Base-by-base conservation (phyloP, 1,284 basidiomycete genomes). In the Meripilus lineatus region DNA sequence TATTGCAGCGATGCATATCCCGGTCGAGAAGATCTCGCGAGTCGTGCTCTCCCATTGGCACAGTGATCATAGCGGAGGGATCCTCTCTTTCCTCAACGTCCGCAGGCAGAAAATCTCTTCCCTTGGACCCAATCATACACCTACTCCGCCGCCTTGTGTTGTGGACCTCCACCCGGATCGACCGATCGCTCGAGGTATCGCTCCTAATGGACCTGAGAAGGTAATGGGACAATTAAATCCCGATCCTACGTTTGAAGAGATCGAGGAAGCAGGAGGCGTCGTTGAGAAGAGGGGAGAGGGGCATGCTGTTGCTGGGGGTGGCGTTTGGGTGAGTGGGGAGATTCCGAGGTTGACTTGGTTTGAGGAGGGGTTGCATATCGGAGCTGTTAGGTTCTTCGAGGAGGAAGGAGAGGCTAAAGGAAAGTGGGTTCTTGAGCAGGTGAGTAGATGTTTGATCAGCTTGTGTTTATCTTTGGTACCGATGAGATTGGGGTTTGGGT, bases 31-130 rank as follows among this genome's bases (percentile, higher is more conserved):
- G 33, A 71, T 92, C 48, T 75, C 79, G 32, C 74, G 79, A 22
- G 68, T 90, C 32, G 67, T 89, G 17, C 73, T 82, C 11, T 89
- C 85, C 1, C 89, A 92, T 59, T 92, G 89, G 88, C 89, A 91
- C 59, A 70, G 75, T 38, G 89, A 92, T 57, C 88, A 92, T 64
- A 87, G 85, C 13, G 87, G 84, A 42, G 81, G 85, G 5, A 64
- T 87, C 33, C 72, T 77, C 48, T 78, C 77, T 32, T 83, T 81
- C 53, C 68, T 87, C 4, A 62, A 68, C 32, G 59, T 73, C 46
- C 71, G 77, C 42, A 35, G 39, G 38, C 42, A 14, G 3, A 33
- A 30, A n/a, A 35, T 20, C 15, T 30, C 28, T 10, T 10, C 28
- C 8, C 8, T n/a, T n/a, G n/a, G 8, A 10, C 28, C 28, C 8